These are phyloP conservation scores for Candida smagusa DNA, from an alignment of 1,139 yeast genomes.

Conservation along the genomic window DNA sequence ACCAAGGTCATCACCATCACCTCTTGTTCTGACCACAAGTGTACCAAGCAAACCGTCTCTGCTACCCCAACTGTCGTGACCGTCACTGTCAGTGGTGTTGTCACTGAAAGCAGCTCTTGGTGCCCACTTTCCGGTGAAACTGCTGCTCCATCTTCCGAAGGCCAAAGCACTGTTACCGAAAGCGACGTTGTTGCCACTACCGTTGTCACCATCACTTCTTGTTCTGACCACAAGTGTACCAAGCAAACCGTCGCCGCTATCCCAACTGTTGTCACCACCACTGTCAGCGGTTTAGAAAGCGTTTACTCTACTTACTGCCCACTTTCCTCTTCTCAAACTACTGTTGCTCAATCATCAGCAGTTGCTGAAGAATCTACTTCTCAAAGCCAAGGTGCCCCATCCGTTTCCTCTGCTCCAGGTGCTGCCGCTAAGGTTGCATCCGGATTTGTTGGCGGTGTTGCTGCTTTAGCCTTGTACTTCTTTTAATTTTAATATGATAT, in stretches of 20 bases:
- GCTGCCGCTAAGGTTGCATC: constrained; percentile 8
- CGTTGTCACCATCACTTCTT: constrained; percentile 28
- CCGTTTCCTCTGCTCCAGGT: neutral
- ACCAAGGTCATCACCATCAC: constrained; percentile 49
- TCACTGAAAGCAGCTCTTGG: constrained; percentile 14
- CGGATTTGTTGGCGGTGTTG: too few relatives aligned
- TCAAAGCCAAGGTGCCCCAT: neutral
- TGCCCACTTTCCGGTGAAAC: constrained; percentile 14
- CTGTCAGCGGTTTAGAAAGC: constrained; percentile 6
- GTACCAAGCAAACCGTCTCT: constrained; percentile 27
- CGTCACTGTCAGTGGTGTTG: constrained; percentile 28
- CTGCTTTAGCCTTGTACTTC: too few relatives aligned
- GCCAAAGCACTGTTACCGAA: constrained; percentile 9
- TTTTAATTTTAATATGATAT: too few relatives aligned
- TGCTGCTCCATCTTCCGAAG: constrained; percentile 11
- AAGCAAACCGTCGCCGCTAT: constrained; percentile 30
- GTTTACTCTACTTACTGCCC: neutral
- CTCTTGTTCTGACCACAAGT: constrained; percentile 35
- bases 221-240: constrained; percentile 27
- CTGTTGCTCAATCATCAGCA: neutral
- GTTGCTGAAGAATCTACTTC: neutral
- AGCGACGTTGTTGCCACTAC: constrained; percentile 17
- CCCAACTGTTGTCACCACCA: constrained; percentile 40
- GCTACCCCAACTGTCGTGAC: constrained; percentile 43
- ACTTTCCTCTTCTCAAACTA: constrained; percentile 1